Conservation (phyloP, 108 stramenopile species). For the Fragilariopsis cylindrus region DNA sequence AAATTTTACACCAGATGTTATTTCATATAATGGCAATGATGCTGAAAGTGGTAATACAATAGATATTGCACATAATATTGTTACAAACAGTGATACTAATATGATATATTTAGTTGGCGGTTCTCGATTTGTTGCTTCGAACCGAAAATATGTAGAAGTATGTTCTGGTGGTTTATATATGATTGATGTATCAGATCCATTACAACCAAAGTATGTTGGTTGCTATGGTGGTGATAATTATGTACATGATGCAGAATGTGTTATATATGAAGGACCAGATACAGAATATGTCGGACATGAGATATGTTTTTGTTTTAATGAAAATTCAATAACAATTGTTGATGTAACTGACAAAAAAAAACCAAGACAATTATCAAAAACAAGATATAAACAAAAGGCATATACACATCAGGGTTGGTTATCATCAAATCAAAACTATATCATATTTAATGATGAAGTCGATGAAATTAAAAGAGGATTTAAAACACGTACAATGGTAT, state of each 20-base stretch:
- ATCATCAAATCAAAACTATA: conserved; percentile 26
- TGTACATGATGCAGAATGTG: conserved; percentile 40
- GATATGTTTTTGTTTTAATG: conserved; percentile 40
- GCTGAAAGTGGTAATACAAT: conserved; percentile 5
- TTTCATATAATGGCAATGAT: not conserved
- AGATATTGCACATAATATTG: conserved; percentile 32
- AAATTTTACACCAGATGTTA: no score
- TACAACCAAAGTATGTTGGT: conserved; percentile 14
- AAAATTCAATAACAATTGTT: conserved; percentile 24
- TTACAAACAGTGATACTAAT: conserved; percentile 27
- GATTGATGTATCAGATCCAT: conserved; percentile 29
- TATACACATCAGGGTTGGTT: conserved; percentile 55
- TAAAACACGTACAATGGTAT: not conserved
- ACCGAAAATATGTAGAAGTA: not conserved
- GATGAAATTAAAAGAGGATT: not conserved
- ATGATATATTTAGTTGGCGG: conserved; percentile 21
- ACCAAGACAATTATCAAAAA: not conserved
- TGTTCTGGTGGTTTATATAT: conserved; percentile 32
- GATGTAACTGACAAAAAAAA: conserved; percentile 30
- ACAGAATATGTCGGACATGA: conserved; percentile 12
- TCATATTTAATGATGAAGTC: conserved; percentile 39
- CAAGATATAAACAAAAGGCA: not conserved
- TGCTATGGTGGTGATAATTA: conserved; percentile 29
- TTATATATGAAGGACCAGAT: conserved; percentile 43
- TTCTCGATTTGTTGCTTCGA: not conserved